Conservation (phyloP, 257 asterid genomes). For the Solanum clarkiae region DNA sequence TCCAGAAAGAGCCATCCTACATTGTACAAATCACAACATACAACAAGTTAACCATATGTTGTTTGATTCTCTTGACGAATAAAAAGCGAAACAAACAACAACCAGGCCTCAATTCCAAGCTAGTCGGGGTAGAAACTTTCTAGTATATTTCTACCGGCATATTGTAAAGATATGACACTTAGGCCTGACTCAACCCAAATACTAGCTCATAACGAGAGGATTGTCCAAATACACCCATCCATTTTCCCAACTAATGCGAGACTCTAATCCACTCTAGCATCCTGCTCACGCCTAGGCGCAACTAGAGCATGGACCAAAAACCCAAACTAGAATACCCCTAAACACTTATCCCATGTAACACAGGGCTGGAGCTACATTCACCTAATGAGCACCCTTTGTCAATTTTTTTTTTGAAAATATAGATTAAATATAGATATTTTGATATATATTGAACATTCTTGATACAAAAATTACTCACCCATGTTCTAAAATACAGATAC, state of each 20-base stretch:
- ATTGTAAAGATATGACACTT: background rate
- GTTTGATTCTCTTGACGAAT: constrained; percentile 17
- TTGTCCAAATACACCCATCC: background rate
- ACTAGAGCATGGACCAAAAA: too few species aligned
- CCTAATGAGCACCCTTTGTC: too few species aligned
- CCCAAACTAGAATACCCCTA: too few species aligned
- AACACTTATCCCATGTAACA: too few species aligned
- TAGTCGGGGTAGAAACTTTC: background rate
- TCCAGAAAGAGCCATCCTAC: constrained; percentile 52
- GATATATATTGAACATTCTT: too few species aligned
- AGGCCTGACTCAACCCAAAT: background rate
- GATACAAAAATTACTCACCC: too few species aligned
- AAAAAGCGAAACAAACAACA: background rate
- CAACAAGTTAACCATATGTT: background rate
- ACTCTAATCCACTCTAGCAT: background rate
- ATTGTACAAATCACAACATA: constrained; percentile 1
- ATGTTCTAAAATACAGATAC: too few species aligned
- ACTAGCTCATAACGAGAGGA: background rate
- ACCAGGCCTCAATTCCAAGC: background rate
- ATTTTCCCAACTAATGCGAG: background rate
- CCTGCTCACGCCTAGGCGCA: background rate
- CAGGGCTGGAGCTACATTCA: too few species aligned
- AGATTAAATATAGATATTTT: too few species aligned
- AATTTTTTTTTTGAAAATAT: too few species aligned
- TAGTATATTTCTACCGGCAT: background rate